Evolutionary conservation across 1,139 yeast species (phyloP).

Genomic region (Blastobotrys malaysiensis): DNA sequence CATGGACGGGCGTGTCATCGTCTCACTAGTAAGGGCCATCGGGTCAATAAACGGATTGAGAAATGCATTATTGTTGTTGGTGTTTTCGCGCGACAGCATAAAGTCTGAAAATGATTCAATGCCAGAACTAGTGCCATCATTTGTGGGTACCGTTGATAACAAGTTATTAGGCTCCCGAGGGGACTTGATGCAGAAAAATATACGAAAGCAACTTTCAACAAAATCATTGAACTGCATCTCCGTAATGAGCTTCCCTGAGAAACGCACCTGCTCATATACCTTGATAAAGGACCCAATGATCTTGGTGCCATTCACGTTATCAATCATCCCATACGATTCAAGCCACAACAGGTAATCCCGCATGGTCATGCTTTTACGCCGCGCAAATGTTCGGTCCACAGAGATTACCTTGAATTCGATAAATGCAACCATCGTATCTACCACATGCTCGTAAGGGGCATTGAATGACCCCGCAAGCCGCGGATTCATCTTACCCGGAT

Average conservation of each 20-base stretch:
- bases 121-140: not conserved
- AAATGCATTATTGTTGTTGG: not conserved
- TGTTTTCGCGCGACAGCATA: not conserved
- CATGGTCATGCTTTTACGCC: conserved; percentile 40
- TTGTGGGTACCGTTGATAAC: not conserved
- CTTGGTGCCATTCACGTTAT: conserved; percentile 20
- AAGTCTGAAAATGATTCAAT: not conserved
- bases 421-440: conserved; percentile 32
- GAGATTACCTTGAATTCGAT: conserved; percentile 43
- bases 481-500: conserved; percentile 55
- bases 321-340: conserved; percentile 23
- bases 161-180: conserved; percentile 5
- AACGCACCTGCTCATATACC: conserved; percentile 66
- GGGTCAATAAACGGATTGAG: not conserved
- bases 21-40: not conserved
- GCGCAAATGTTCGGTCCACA: conserved; percentile 40
- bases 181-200: conserved; percentile 18
- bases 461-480: conserved; percentile 45
- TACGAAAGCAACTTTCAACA: conserved; percentile 41
- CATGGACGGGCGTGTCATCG: not conserved
- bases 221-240: conserved; percentile 59
- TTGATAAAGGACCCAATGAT: conserved; percentile 39
- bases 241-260: conserved; percentile 56
- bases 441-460: conserved; percentile 59
- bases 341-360: conserved; percentile 47